Conservation (phyloP, 2,329 filamentous ascomycete species). For the Fusarium scirpi region DNA sequence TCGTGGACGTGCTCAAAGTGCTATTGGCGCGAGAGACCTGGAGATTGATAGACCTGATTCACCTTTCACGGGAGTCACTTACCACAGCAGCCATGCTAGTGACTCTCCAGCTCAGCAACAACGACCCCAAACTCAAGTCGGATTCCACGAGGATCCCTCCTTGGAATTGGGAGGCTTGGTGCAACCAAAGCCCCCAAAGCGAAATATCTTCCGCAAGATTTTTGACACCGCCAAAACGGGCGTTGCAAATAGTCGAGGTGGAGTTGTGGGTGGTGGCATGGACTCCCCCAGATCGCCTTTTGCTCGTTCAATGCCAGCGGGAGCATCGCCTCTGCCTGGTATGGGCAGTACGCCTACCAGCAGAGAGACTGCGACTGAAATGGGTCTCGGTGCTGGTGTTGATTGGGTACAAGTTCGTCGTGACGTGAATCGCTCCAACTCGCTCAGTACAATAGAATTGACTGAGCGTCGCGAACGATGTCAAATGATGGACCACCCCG, state of each 20-base stretch:
- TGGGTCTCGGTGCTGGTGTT: constrained; percentile 71
- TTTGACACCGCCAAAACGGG: constrained; percentile 94
- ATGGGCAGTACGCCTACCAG: constrained; percentile 53
- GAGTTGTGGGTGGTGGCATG: constrained; percentile 71
- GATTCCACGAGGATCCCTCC: constrained; percentile 73
- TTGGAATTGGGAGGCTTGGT: constrained; percentile 82
- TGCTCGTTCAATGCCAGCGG: constrained; percentile 56
- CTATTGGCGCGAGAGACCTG: constrained; percentile 69
- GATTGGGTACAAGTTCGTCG: constrained; percentile 99
- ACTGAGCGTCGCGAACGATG: constrained; percentile 88
- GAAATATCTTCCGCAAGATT: constrained; percentile 95
- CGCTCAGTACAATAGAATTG: constrained; percentile 87
- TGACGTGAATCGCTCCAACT: constrained; percentile 95
- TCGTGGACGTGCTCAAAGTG: constrained; percentile 72
- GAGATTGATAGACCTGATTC: constrained; percentile 69
- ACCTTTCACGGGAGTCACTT: constrained; percentile 83
- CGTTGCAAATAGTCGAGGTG: constrained; percentile 88
- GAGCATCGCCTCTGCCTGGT: constrained; percentile 58
- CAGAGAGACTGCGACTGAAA: constrained; percentile 73
- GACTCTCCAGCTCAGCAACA: constrained; percentile 63
- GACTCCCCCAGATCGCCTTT: constrained; percentile 58
- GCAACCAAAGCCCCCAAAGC: constrained; percentile 81
- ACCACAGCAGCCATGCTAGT: constrained; percentile 88
- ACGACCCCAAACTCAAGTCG: constrained; percentile 74
- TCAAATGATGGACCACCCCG: constrained; percentile 92